Evolutionary conservation across 2,329 filamentous ascomycete genomes (phyloP).

Genomic region (Calonectria naviculata): DNA sequence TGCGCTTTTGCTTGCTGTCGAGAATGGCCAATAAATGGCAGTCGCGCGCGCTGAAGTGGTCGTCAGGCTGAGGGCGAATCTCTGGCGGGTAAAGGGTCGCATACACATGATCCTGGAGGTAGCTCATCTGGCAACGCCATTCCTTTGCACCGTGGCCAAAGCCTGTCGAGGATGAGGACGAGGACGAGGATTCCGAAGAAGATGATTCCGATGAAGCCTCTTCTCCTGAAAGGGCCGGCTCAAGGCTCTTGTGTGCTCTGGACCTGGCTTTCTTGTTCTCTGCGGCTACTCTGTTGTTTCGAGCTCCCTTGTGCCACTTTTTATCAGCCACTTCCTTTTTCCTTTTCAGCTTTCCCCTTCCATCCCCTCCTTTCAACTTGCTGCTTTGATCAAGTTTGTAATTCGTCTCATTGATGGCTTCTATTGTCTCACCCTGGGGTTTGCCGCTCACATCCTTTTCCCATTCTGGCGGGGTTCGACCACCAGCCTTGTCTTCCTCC

Average conservation of each 20-base stretch:
- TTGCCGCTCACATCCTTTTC: slow-evolving; percentile 7
- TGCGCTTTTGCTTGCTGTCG: slow-evolving; percentile 45
- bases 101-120: slow-evolving; percentile 46
- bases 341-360: slow-evolving; percentile 16
- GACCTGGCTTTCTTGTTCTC: slow-evolving; percentile 35
- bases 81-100: slow-evolving; percentile 43
- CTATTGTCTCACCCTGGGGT: slow-evolving; percentile 10
- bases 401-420: background rate
- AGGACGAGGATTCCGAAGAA: background rate
- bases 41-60: slow-evolving; percentile 43
- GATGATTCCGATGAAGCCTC: slow-evolving; percentile 38
- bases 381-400: background rate
- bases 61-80: slow-evolving; percentile 34
- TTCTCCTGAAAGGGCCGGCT: slow-evolving; percentile 36
- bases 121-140: slow-evolving; percentile 38
- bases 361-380: background rate
- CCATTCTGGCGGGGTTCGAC: background rate
- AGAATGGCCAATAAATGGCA: slow-evolving; percentile 49
- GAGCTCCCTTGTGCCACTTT: slow-evolving; percentile 32
- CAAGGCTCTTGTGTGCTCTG: background rate
- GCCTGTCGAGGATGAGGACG: slow-evolving; percentile 30
- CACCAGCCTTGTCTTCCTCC: background rate
- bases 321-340: background rate
- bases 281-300: slow-evolving; percentile 30
- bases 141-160: slow-evolving; percentile 32